A percentile compares a stretch with the other conserved stretches of the same genome.
Evolutionary conservation across 108 stramenopile species (phyloP).

Genomic region (Cyclotella kingstonii): DNA sequence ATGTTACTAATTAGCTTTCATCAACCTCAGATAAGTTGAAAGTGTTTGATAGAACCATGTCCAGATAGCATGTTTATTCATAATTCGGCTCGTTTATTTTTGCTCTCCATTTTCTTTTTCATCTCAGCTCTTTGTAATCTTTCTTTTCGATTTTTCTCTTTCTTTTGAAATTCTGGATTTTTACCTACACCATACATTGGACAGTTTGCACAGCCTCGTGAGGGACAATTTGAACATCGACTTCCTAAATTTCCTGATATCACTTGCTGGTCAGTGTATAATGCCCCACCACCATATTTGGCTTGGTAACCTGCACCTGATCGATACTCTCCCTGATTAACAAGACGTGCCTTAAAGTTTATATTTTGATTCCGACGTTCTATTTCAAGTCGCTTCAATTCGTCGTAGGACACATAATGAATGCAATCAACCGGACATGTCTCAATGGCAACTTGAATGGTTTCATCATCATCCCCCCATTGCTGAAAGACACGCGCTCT

Average conservation of each 20-base stretch:
- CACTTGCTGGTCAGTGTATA: slow-evolving; percentile 65
- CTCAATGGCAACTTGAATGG: slow-evolving; percentile 80
- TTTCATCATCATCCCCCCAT: slow-evolving; percentile 90
- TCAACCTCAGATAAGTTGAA: too few species aligned
- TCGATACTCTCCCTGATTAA: slow-evolving; percentile 65
- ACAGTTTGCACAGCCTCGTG: slow-evolving; percentile 72
- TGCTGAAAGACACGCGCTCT: slow-evolving; percentile 88
- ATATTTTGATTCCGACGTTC: slow-evolving; percentile 84
- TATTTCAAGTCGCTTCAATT: slow-evolving; percentile 74
- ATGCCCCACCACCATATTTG: slow-evolving; percentile 51
- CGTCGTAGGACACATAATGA: slow-evolving; percentile 86
- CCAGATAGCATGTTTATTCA: too few species aligned
- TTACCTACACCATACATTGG: slow-evolving; percentile 92
- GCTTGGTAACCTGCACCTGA: slow-evolving; percentile 25
- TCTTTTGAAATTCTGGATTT: slow-evolving; percentile 81
- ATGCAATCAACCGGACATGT: slow-evolving; percentile 95
- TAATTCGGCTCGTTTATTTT: slow-evolving; percentile 92
- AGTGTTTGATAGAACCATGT: too few species aligned
- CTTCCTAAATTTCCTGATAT: slow-evolving; percentile 73
- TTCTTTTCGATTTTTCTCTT: slow-evolving; percentile 61
- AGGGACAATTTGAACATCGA: slow-evolving; percentile 82
- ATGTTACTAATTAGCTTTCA: too few species aligned
- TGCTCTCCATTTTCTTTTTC: slow-evolving; percentile 74
- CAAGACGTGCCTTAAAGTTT: slow-evolving; percentile 86
- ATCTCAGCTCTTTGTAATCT: slow-evolving; percentile 56